Conservation (phyloP, 352 stramenopile species). For the Phytophthora crassamura region DNA sequence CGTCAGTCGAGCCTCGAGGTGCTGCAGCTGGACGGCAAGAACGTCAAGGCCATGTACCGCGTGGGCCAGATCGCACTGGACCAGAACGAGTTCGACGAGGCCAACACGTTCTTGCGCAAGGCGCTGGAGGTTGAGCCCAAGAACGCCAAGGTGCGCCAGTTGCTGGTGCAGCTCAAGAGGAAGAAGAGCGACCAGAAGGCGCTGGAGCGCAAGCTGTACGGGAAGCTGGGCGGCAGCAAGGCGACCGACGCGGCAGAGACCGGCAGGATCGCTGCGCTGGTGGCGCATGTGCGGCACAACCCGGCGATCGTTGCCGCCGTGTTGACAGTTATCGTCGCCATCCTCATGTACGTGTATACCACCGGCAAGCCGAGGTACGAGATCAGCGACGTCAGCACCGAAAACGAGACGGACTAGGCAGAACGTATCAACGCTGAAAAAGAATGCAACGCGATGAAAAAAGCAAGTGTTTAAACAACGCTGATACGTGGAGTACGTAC, state of each 20-base stretch:
- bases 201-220: constrained; percentile 70
- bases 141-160: constrained; percentile 69
- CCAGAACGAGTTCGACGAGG: constrained; percentile 77
- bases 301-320: constrained; percentile 50
- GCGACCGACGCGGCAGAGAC: constrained; percentile 5
- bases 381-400: constrained; percentile 24
- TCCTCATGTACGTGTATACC: constrained; percentile 68
- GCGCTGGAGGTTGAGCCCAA: constrained; percentile 71
- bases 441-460: constrained; percentile 1
- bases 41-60: constrained; percentile 86
- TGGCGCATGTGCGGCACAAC: constrained; percentile 44
- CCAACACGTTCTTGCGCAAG: constrained; percentile 61
- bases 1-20: constrained; percentile 82
- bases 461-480: constrained; percentile 3
- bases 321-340: constrained; percentile 56
- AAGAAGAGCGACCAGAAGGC: constrained; percentile 72
- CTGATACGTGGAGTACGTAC: background rate
- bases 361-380: constrained; percentile 63
- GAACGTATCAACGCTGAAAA: background rate
- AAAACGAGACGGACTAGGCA: constrained; percentile 12
- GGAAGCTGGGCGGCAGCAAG: constrained; percentile 59
- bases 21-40: constrained; percentile 71
- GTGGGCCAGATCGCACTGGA: constrained; percentile 74
- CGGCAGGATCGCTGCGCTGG: constrained; percentile 14
- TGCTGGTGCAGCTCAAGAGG: constrained; percentile 70